Evolutionary conservation across 495 filamentous ascomycete species (phyloP).

Genomic region (Talaromyces wortmannii): DNA sequence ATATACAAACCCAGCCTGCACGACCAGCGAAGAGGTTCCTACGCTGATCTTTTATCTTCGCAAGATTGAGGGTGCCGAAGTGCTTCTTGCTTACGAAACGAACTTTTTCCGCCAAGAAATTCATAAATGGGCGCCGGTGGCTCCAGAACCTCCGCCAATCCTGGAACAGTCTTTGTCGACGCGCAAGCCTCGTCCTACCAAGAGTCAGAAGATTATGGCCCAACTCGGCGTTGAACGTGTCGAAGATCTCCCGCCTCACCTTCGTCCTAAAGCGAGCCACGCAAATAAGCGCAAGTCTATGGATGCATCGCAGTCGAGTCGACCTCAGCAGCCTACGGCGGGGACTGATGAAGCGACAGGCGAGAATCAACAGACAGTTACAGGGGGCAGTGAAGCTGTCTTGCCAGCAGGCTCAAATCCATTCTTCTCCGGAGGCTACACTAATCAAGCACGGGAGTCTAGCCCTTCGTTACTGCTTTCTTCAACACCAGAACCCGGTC

Average conservation of each 20-base stretch:
- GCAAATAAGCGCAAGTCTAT: conserved; percentile 41
- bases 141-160: conserved; percentile 72
- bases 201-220: conserved; percentile 91
- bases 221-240: conserved; percentile 79
- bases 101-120: conserved; percentile 97
- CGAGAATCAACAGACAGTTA: conserved; percentile 12
- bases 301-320: conserved; percentile 17
- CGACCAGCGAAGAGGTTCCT: conserved; percentile 77
- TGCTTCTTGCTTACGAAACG: conserved; percentile 84
- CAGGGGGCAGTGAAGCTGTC: conserved; percentile 21
- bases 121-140: conserved; percentile 93
- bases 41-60: conserved; percentile 95
- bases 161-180: conserved; percentile 83
- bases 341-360: conserved; percentile 15
- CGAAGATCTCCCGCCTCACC: conserved; percentile 76
- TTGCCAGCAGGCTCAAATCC: conserved; percentile 22
- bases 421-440: conserved; percentile 33
- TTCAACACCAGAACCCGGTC: conserved; percentile 19
- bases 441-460: conserved; percentile 28
- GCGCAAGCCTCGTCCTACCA: conserved; percentile 95
- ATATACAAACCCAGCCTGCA: conserved; percentile 73
- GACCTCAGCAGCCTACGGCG: conserved; percentile 17
- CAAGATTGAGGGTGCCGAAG: conserved; percentile 97
- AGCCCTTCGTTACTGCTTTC: conserved; percentile 15
- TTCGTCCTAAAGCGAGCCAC: conserved; percentile 67